Base-by-base conservation (phyloP, 495 filamentous ascomycete species). In the Aspergillus saccharolyticus region DNA sequence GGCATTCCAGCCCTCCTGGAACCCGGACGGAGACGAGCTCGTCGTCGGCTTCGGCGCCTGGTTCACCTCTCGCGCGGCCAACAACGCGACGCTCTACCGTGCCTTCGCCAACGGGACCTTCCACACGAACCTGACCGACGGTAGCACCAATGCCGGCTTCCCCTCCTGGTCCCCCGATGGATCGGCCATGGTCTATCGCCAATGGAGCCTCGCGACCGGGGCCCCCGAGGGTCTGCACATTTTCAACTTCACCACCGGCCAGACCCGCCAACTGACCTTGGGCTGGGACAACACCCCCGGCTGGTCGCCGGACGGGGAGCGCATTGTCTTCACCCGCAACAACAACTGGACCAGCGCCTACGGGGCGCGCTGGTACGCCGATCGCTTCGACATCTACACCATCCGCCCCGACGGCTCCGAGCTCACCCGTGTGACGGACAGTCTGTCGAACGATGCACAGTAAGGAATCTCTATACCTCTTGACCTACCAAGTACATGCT, bases 401-500 rank as follows among this genome's bases (percentile, higher is more conserved):
- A 71, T 77, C 33, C 54, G 58, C 1, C 65, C 70, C 1, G 69
- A 78, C 56, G 73, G 74, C 0, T 68, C 63, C 0, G 70, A 72
- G 39, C 55, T 76, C 22, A 59, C 46, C 8, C 52, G 65, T 4
- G 49, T 76, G n/a, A 75, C 74, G 1, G 62, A 50, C 24, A 70
- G 66, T 52, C 59, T 59, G 8, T 68, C 71, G 18, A 75, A 77
- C 51, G 74, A 77, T 63, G 74, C 73, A 0, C 73, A 75, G 47
- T 50, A 50, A 17, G 47, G n/a, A n/a, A n/a, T 21, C 14, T 48
- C 18, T 24, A 3, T 24, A 22, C 28, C 14, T 28, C 22, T 17
- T 16, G 2, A 3, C 0, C 4, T 30, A 1, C 24, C 6, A 17
- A 7, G 7, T 15, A 17, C 0, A n/a, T 50, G n/a, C 8, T 30